Conservation (phyloP, 169 alveolate species). For the Babesia bigemina region DNA sequence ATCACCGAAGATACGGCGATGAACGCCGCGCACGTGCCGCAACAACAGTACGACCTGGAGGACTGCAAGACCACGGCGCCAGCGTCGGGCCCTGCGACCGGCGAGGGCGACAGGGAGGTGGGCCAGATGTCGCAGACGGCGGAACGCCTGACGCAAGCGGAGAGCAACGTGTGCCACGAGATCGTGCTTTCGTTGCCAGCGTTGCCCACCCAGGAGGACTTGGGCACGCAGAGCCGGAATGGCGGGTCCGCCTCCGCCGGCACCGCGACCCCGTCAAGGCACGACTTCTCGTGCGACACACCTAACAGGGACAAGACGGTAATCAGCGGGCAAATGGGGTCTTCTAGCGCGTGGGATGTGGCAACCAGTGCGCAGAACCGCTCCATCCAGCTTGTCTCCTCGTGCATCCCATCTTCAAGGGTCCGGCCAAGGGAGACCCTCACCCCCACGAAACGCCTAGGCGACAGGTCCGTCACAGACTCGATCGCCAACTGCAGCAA, state of each 20-base stretch:
- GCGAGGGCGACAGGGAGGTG: neutral
- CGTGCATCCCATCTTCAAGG: neutral
- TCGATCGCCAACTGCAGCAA: neutral
- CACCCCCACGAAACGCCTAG: neutral
- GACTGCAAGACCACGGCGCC: constrained; percentile 32
- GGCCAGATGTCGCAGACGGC: neutral
- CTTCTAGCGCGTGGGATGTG: constrained; percentile 11
- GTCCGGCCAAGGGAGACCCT: neutral
- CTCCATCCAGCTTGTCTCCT: neutral
- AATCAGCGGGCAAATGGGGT: neutral
- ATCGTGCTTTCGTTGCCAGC: neutral
- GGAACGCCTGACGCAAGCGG: neutral
- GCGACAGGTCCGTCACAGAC: neutral
- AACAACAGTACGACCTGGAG: constrained; percentile 1
- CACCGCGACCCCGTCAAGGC: neutral
- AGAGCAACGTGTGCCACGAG: neutral
- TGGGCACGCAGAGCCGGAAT: neutral
- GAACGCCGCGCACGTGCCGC: neutral
- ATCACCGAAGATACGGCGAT: constrained; percentile 15
- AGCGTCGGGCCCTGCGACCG: neutral
- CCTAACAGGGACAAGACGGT: neutral
- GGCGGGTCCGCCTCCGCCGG: neutral
- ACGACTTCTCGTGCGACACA: neutral
- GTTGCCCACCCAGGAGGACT: neutral
- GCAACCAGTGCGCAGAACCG: neutral